A percentile compares a stretch with the other conserved stretches of the same genome.
Evolutionary conservation across 768 basidiomycete genomes (phyloP).

Genomic region (Mycena latifolia): DNA sequence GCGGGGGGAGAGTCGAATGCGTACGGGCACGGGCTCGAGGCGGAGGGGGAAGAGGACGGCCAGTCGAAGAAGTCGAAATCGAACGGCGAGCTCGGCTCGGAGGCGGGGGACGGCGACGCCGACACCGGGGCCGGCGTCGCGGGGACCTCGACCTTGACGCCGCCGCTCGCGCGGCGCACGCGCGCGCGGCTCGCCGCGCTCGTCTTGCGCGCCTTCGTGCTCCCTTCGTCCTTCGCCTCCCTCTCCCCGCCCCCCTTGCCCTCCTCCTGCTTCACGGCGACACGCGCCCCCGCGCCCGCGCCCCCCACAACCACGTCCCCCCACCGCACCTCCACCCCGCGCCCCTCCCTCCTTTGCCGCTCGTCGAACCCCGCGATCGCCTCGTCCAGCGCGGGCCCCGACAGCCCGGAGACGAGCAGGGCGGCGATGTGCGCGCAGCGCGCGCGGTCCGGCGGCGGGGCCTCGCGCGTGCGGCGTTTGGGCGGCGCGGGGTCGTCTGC

Average conservation of each 20-base stretch:
- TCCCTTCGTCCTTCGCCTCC: background rate
- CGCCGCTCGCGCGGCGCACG: no score
- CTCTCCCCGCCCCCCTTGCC: background rate
- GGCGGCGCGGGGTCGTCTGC: slow-evolving; percentile 33
- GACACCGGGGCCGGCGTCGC: background rate
- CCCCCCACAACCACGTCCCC: background rate
- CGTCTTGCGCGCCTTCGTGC: slow-evolving; percentile 1
- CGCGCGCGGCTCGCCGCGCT: background rate
- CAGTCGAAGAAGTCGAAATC: no score
- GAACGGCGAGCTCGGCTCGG: no score
- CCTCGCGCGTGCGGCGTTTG: slow-evolving; percentile 28
- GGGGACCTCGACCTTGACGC: no score
- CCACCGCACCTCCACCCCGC: slow-evolving; percentile 12
- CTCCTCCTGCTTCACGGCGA: no score
- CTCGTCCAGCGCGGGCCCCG: slow-evolving; percentile 54
- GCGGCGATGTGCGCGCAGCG: slow-evolving; percentile 64
- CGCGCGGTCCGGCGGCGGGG: slow-evolving; percentile 54
- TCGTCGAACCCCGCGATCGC: slow-evolving; percentile 58
- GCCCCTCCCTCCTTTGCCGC: slow-evolving; percentile 3
- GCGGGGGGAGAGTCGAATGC: no score
- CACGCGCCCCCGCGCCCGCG: background rate
- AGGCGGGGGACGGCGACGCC: background rate
- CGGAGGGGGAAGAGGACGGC: no score
- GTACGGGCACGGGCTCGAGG: no score
- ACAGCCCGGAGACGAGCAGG: slow-evolving; percentile 60